Base-by-base conservation (phyloP, 1,284 basidiomycete genomes). In the Lignosus rhinocerotis region DNA sequence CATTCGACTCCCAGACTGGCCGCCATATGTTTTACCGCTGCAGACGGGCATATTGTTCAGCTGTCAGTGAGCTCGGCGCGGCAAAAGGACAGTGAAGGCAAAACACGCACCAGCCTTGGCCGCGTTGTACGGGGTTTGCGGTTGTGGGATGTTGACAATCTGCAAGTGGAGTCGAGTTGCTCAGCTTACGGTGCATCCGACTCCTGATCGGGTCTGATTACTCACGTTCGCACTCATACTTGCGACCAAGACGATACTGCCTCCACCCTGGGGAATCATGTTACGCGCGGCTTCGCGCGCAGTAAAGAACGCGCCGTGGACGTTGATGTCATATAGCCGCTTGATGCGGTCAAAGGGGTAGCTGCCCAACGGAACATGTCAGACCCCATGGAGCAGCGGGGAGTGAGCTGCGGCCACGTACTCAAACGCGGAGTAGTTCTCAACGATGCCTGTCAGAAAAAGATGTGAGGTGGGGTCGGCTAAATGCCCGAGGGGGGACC, bases 111-210 rank as follows among this genome's bases (percentile, higher is more conserved):
- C 89, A 47, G 90, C 90, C 78, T 92, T 96, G 45, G 94, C 95
- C n/a, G 93, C 90, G 74, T 98, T 98, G 77, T 98, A 98, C 0
- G 96, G 95, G 1, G 93, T 92, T 82, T 98, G 96, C 39, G 85
- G 86, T 84, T 97, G 80, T 39, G 93, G 93, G 57, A 91, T 83
- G 75, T 95, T 95, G 72, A 95, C 82, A 62, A 95, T 86, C 92
- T 94, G 69, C 6, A 51, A 19, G 50, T 58, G 57, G 54, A 56
- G 49, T 53, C 60, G n/a, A 42, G 39, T 11, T 30, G 43, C 25
- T 63, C 56, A 71, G 57, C 62, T 57, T 25, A 42, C 49, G n/a
- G 41, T 10, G 41, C 25, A n/a, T 43, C 45, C 30, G 39, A 49
- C 42, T 48, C 34, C 39, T 49, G 49, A 60, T 53, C 48, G 41